These are phyloP conservation scores for Barnettozyma siamensis DNA, from an alignment of 805 yeast species.

Conservation along the genomic window DNA sequence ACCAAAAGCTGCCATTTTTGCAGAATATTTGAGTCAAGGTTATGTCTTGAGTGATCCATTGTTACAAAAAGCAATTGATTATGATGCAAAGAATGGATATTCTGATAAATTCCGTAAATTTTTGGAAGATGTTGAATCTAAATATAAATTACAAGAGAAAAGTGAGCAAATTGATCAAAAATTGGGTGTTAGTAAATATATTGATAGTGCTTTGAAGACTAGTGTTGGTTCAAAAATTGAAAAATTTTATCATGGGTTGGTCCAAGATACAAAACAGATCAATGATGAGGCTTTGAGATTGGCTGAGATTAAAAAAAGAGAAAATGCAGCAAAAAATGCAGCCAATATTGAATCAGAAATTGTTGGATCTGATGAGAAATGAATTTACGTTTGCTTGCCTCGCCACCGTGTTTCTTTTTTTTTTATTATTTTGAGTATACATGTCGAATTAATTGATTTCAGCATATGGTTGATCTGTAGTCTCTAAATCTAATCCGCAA, in stretches of 20 bases:
- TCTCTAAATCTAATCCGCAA: constrained; percentile 5
- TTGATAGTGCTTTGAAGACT: constrained; percentile 32
- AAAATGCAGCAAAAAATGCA: neutral
- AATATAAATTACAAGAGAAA: constrained; percentile 38
- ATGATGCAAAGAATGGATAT: constrained; percentile 62
- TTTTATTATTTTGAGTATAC: neutral
- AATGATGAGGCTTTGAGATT: constrained; percentile 71
- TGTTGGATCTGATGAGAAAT: neutral
- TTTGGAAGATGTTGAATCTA: constrained; percentile 47
- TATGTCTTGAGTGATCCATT: constrained; percentile 59
- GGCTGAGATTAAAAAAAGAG: constrained; percentile 48
- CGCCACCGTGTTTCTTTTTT: neutral
- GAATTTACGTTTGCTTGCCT: no score
- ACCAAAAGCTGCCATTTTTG: constrained; percentile 70
- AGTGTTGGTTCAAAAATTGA: constrained; percentile 53
- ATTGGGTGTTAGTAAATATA: constrained; percentile 27
- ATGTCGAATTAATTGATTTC: constrained; percentile 2
- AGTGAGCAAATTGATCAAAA: constrained; percentile 25
- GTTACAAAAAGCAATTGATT: constrained; percentile 52
- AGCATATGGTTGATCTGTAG: constrained; percentile 13
- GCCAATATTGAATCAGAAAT: neutral
- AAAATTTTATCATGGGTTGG: constrained; percentile 50
- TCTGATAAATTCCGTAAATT: constrained; percentile 52
- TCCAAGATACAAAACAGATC: constrained; percentile 53
- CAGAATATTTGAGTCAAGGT: constrained; percentile 72